Evolutionary conservation across 2,329 filamentous ascomycete genomes (phyloP), one percentile per base, ranked within the genome.

Genomic region (Allantophomopsis lycopodina): DNA sequence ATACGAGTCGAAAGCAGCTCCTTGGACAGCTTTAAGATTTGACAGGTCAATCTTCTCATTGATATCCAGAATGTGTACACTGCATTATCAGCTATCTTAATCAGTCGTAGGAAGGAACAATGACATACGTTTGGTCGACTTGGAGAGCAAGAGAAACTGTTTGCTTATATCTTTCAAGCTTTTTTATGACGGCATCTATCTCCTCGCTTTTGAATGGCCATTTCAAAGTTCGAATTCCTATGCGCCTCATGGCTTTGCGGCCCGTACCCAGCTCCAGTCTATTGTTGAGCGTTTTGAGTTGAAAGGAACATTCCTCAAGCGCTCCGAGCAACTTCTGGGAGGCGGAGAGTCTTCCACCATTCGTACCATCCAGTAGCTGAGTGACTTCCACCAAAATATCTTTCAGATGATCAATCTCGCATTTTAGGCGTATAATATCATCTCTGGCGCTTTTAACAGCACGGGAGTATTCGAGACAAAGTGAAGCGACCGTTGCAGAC

Each of bases 121-220:
- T 30, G 15, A 47, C 51, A 44, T 54, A 57, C 55, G 43, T 54
- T 46, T 60, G 50, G 46, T 62, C 52, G 33, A 59, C 48, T 37
- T 57, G 52, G 15, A 63, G 48, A 36, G 49, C 51, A 4, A 52
- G 38, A 12, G 40, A 51, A 39, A 61, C 54, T 0, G 44, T 49
- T 17, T 50, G 37, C 32, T 50, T 51, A 35, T 50, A 55, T 32
- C 44, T 44, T 38, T 48, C 40, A 21, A 64, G 48, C 10, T 46
- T 50, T 32, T 47, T 36, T 16, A 57, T 43, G n/a, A 48, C 58
- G 1, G 21, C 20, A 35, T 46, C 51, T 34, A 61, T 50, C 36
- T 62, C 50, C 33, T 57, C 54, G 33, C 52, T 60, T 20, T 52
- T 48, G 34, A 63, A 56, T 3, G 59, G 60, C 60, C 59, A 64